Percentiles rank a stretch among this genome's conserved stretches.
Evolutionary conservation across 2,329 filamentous ascomycete genomes (phyloP).

Genomic region (Pochonia chlamydosporia): DNA sequence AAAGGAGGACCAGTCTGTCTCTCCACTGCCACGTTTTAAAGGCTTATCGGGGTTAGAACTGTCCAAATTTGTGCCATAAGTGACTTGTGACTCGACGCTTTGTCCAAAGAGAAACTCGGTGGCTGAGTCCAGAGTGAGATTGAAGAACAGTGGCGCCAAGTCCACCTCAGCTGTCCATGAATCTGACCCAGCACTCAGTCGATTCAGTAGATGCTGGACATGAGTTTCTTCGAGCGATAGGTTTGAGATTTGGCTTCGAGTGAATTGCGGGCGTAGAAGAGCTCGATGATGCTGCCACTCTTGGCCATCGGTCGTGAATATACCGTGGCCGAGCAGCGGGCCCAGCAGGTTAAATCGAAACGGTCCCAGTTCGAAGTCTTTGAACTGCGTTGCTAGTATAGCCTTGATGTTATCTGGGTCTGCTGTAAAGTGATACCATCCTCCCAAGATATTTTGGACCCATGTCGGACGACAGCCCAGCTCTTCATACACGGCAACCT

Average conservation of each 20-base stretch:
- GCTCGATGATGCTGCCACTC: slow-evolving; percentile 30
- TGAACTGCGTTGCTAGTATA: slow-evolving; percentile 18
- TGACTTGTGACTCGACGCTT: too few species aligned
- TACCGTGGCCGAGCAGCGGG: slow-evolving; percentile 38
- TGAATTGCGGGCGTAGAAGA: slow-evolving; percentile 33
- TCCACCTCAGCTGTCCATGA: slow-evolving; percentile 27
- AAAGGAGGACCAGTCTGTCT: too few species aligned
- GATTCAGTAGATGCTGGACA: slow-evolving; percentile 25
- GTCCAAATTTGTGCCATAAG: too few species aligned
- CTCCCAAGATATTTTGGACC: too few species aligned
- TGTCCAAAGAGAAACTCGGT: too few species aligned
- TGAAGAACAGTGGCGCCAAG: slow-evolving; percentile 40
- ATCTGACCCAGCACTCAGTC: slow-evolving; percentile 21
- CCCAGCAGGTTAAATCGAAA: slow-evolving; percentile 18
- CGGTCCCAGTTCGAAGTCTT: slow-evolving; percentile 18
- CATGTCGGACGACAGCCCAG: too few species aligned
- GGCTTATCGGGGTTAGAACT: too few species aligned
- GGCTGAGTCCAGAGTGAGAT: slow-evolving; percentile 42
- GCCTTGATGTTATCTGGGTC: slow-evolving; percentile 22
- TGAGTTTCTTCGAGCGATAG: slow-evolving; percentile 32
- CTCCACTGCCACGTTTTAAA: too few species aligned
- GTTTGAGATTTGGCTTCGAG: slow-evolving; percentile 35
- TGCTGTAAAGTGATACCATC: slow-evolving; percentile 14
- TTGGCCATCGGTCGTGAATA: slow-evolving; percentile 29
- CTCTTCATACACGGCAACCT: too few species aligned